Base-by-base conservation (phyloP, 495 filamentous ascomycete genomes). In the Bryoglossum gracile region DNA sequence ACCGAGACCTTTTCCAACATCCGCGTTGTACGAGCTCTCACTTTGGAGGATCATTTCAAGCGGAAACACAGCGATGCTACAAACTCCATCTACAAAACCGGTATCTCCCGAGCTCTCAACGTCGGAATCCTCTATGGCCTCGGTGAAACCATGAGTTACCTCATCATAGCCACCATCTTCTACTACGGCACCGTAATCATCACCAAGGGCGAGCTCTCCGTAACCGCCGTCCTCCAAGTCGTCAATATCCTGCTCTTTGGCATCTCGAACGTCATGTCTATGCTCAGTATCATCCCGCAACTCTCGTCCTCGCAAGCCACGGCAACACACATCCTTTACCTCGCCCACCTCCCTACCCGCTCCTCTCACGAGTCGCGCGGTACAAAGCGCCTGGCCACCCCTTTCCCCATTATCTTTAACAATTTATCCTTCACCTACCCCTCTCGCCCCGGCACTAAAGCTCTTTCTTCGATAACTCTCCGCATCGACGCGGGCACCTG, bases 181-280 rank as follows among this genome's bases (percentile, higher is more conserved):
- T 95, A 83, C 65, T 92, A 87, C 61, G 88, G 86, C 3, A 75
- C 85, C 0, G 63, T 76, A 3, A 67, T 94, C 8, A 74, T 81
- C 28, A 66, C 69, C 4, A 61, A 59, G 8, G 59, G 68, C 1
- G 51, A 71, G 13, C 73, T 66, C 53, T 59, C 66, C 22, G 62
- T 83, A 1, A 65, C 76, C 1, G 69, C 76, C 14, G 76, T 94
- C 32, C 60, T 96, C 44, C 73, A 80, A 44, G 82, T 89, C 2
- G 80, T 92, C 46, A 84, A 86, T n/a, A 73, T 95, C 46, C 73
- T 98, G 9, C 73, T 95, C 13, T 86, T 96, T 61, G 82, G 84
- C 47, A 69, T 91, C 16, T 74, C 79, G n/a, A 87, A 83, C 14
- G 78, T 81, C 6, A 80, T 77, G 22, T 73, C 69, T 17, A 79